These are phyloP conservation scores for Inga oerstediana DNA, from an alignment of 306 rosid genomes.

Conservation along the genomic window DNA sequence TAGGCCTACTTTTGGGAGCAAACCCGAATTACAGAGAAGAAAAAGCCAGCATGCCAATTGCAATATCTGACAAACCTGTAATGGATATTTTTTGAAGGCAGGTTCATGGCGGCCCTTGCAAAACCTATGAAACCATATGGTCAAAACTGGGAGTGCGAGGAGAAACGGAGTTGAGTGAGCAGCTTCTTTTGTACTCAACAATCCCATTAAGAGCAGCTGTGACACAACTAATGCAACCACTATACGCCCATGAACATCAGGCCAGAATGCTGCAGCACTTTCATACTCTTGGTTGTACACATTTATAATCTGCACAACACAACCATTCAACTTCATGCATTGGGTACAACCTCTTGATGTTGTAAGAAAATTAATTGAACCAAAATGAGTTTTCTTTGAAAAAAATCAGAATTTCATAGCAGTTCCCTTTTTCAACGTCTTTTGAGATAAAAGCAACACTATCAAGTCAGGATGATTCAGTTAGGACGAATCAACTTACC, in stretches of 20 bases:
- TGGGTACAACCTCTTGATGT: background rate
- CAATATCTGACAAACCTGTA: conserved; percentile 65
- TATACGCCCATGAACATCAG: conserved; percentile 86
- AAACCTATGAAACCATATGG: conserved; percentile 71
- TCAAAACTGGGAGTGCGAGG: conserved; percentile 80
- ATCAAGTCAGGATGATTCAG: too few relatives aligned
- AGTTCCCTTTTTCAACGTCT: too few relatives aligned
- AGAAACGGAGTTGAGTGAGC: conserved; percentile 94
- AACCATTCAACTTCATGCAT: conserved; percentile 24
- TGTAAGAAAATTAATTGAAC: background rate
- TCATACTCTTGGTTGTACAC: conserved; percentile 97
- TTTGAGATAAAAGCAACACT: too few relatives aligned
- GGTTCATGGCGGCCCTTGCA: conserved; percentile 94
- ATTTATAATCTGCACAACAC: conserved; percentile 74
- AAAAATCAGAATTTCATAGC: too few relatives aligned
- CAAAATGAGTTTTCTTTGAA: too few relatives aligned
- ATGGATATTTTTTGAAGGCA: conserved; percentile 74
- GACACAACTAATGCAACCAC: conserved; percentile 82
- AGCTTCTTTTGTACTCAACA: conserved; percentile 82
- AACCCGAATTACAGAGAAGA: background rate
- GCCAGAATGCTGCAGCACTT: conserved; percentile 97
- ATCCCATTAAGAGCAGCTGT: conserved; percentile 84
- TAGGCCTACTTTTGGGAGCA: background rate
- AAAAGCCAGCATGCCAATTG: background rate
- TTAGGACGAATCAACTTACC: too few relatives aligned